phyloP scores from a whole-genome alignment of 345 rosid species.

The Streptanthus diversifolius region DNA sequence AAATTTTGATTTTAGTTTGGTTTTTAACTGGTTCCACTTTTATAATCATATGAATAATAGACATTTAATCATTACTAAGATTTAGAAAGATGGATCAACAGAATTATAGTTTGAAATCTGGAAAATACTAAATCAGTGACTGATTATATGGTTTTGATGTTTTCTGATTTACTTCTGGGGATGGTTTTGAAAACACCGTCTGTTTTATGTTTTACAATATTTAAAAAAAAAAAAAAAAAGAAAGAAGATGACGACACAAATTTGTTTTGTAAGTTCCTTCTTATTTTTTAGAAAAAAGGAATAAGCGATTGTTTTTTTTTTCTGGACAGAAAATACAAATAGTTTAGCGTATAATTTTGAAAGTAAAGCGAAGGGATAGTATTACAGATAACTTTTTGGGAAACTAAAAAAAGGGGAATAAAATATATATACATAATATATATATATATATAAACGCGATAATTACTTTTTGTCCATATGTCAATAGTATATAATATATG shows the following conservation, averaged over 20 bases:
- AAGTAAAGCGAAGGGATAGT: neutral
- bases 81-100: neutral
- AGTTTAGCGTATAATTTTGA: neutral
- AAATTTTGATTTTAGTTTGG: neutral
- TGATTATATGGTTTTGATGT: neutral
- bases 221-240: no score
- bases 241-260: no score
- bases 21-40: neutral
- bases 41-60: neutral
- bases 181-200: neutral
- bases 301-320: neutral
- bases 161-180: neutral
- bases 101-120: neutral
- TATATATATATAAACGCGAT: slow-evolving; percentile 25
- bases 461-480: slow-evolving; percentile 34
- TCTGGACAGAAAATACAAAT: neutral
- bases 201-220: neutral
- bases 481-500: slow-evolving; percentile 23
- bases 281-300: no score
- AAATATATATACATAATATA: neutral
- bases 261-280: no score
- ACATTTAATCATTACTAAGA: neutral
- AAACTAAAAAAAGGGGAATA: slow-evolving; percentile 30
- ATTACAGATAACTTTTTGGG: slow-evolving; percentile 37
- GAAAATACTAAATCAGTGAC: neutral